Evolutionary conservation across 2,329 filamentous ascomycete genomes (phyloP), one percentile per base, ranked within the genome.

Genomic region (Diaporthe sp.): DNA sequence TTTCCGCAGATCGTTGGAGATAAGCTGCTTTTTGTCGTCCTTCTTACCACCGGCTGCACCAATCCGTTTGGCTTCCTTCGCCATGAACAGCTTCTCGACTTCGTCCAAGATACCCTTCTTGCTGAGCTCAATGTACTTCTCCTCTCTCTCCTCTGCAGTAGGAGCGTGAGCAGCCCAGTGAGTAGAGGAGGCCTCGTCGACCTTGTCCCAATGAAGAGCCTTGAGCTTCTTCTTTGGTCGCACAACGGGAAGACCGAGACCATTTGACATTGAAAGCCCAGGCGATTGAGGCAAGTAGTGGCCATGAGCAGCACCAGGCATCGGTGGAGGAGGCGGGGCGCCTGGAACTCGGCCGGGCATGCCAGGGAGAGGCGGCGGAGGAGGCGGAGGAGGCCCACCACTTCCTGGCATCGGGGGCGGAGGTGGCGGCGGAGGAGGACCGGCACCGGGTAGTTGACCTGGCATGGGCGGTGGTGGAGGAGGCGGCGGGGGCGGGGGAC

Each of bases 171-270:
- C 89, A 44, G 95, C 96, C 96, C 96, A 98, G 79, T 98, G 94
- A 71, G 96, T 98, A 68, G 95, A 94, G 82, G 97, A 92, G 30
- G 95, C 94, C 70, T 94, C 91, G 84, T 99, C 97, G 71, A 99
- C 95, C 87, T 98, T 98, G 85, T 99, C 97, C 96, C 97, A 98
- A 86, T 99, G 97, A 78, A 99, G 89, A 74, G 96, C 96, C 91
- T 99, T 99, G 84, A 99, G 94, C 88, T 98, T 99, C 92, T 98
- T 98, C 90, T 98, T 98, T 30, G 97, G 95, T 79, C 96, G 89
- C 70, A 95, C 94, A 75, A 95, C 94, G 47, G 94, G 93, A 79
- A 97, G 85, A 56, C 93, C 91, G 78, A 94, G 87, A 10, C 91
- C 89, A 30, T 91, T 85, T 19, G 88, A 81, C 7, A 88, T 82